phyloP scores from a whole-genome alignment of 768 basidiomycete genomes.

The Psilocybe azurescens region DNA sequence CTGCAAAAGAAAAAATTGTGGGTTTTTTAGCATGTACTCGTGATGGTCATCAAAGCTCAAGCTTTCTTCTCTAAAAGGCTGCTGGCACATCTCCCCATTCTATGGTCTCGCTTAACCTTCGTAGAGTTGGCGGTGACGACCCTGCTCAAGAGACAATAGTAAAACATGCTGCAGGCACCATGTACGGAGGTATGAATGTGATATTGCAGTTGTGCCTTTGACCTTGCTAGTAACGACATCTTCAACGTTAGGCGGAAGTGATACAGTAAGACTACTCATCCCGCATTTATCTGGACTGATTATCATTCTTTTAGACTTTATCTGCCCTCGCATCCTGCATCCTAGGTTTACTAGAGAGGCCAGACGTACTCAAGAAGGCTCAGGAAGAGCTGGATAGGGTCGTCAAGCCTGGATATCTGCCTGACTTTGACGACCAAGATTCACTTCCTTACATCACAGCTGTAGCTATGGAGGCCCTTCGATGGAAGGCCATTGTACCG shows the following conservation, averaged over 20 bases:
- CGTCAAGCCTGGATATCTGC: conserved; percentile 6
- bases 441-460: conserved; percentile 13
- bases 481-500: conserved; percentile 8
- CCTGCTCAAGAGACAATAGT: conserved; percentile 23
- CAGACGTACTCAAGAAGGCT: conserved; percentile 6
- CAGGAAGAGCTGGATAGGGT: conserved; percentile 14
- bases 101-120: conserved; percentile 24
- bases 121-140: conserved; percentile 15
- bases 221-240: not conserved
- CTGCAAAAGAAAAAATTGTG: conserved; percentile 23
- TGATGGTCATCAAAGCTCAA: not conserved
- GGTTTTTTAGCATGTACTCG: conserved; percentile 11
- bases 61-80: conserved; percentile 10
- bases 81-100: conserved; percentile 20
- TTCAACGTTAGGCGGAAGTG: not conserved
- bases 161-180: conserved; percentile 42
- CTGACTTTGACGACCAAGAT: conserved; percentile 8
- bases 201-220: too few relatives aligned
- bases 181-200: conserved; percentile 29
- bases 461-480: conserved; percentile 6
- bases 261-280: not conserved
- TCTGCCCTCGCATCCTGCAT: conserved; percentile 2
- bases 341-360: conserved; percentile 6
- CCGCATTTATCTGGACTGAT: not conserved
- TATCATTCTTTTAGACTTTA: not conserved